Conservation (phyloP, 2,329 filamentous ascomycete genomes). For the Fusarium sacchari region DNA sequence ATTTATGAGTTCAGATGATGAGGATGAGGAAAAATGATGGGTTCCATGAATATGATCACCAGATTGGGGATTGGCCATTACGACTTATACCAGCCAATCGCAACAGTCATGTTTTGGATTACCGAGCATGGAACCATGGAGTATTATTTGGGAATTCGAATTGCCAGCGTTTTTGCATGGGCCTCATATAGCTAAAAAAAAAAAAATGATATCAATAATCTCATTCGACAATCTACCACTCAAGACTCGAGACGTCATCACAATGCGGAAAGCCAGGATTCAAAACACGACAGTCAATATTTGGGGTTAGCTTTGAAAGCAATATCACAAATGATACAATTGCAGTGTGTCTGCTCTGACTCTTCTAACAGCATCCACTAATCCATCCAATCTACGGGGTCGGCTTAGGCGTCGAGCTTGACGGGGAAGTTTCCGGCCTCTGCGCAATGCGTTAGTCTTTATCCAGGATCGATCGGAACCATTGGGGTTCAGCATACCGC, state of each 20-base stretch:
- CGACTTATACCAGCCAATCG: constrained; percentile 29
- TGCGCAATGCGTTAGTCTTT: constrained; percentile 51
- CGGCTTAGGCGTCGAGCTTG: constrained; percentile 67
- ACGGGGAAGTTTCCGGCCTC: constrained; percentile 75
- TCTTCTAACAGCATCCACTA: constrained; percentile 44
- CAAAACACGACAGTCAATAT: constrained; percentile 36
- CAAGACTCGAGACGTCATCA: constrained; percentile 22
- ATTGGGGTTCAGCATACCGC: constrained; percentile 69
- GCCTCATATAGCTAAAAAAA: constrained; percentile 24
- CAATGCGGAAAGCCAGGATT: constrained; percentile 8
- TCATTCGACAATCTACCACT: constrained; percentile 14
- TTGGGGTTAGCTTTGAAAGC: constrained; percentile 43
- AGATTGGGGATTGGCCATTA: neutral
- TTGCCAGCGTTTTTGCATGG: constrained; percentile 29
- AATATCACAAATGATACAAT: constrained; percentile 51
- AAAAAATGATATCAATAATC: constrained; percentile 36
- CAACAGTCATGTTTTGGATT: constrained; percentile 33
- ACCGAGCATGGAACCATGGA: constrained; percentile 38
- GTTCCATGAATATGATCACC: neutral
- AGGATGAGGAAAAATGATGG: constrained; percentile 48
- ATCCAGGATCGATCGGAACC: neutral
- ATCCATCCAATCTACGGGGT: constrained; percentile 32
- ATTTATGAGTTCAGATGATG: constrained; percentile 75
- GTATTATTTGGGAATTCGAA: constrained; percentile 22
- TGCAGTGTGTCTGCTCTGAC: constrained; percentile 48